A percentile compares a stretch with the other conserved stretches of the same genome.
Conservation (phyloP, 73 alveolate genomes). For the Paramecium biaurelia region DNA sequence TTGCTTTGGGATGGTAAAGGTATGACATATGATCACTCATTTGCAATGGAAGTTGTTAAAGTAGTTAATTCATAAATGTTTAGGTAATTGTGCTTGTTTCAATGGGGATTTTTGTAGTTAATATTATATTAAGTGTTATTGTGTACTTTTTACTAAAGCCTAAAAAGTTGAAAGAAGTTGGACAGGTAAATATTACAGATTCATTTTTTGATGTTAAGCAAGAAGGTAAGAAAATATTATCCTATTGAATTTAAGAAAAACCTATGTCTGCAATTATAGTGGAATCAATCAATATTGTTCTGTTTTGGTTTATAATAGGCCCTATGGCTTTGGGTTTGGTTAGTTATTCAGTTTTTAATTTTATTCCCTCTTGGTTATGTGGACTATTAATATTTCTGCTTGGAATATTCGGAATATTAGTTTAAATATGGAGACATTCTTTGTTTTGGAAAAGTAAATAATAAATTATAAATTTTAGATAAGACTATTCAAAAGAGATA, state of each 20-base stretch:
- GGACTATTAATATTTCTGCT: background rate
- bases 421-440: background rate
- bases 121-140: background rate
- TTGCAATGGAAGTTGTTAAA: background rate
- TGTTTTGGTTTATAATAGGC: background rate
- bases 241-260: background rate
- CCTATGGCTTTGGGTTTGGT: background rate
- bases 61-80: background rate
- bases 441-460: background rate
- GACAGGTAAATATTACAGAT: background rate
- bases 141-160: background rate
- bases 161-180: background rate
- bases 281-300: background rate
- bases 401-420: background rate
- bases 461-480: background rate
- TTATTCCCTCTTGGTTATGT: background rate
- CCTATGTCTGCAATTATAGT: background rate
- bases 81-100: background rate
- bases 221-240: background rate
- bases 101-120: background rate
- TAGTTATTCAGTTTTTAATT: background rate
- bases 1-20: slow-evolving; percentile 9
- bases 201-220: background rate
- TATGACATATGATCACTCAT: slow-evolving; percentile 7
- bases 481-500: background rate